Evolutionary conservation across 2,329 filamentous ascomycete genomes (phyloP).

Genomic region (Podosphaera xanthii): DNA sequence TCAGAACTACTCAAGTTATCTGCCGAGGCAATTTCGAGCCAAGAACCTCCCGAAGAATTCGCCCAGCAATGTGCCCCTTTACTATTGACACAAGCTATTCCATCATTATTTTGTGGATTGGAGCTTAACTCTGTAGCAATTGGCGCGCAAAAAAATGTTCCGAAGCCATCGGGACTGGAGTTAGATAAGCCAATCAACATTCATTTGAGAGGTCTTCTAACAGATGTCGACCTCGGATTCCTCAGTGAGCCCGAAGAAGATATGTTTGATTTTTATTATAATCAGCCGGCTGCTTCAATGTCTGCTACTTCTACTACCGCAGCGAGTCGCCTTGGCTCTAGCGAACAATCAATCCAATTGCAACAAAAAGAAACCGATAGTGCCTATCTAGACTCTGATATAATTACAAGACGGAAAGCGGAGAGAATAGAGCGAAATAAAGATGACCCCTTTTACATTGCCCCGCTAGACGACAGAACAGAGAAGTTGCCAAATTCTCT

Average conservation of each 20-base stretch:
- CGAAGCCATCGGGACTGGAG: slow-evolving; percentile 51
- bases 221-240: slow-evolving; percentile 26
- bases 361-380: slow-evolving; percentile 40
- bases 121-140: slow-evolving; percentile 79
- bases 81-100: slow-evolving; percentile 74
- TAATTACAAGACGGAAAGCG: slow-evolving; percentile 47
- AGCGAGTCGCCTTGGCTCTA: slow-evolving; percentile 25
- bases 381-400: slow-evolving; percentile 47
- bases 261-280: slow-evolving; percentile 46
- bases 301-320: slow-evolving; percentile 30
- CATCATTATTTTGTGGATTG: slow-evolving; percentile 62
- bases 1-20: slow-evolving; percentile 73
- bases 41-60: slow-evolving; percentile 32
- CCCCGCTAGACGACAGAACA: slow-evolving; percentile 32
- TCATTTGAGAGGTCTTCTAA: slow-evolving; percentile 44
- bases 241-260: slow-evolving; percentile 31
- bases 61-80: slow-evolving; percentile 47
- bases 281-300: slow-evolving; percentile 25
- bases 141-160: slow-evolving; percentile 69
- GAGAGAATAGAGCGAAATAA: slow-evolving; percentile 64
- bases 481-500: slow-evolving; percentile 34
- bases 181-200: slow-evolving; percentile 64
- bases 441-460: slow-evolving; percentile 93
- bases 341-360: slow-evolving; percentile 25
- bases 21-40: slow-evolving; percentile 52